Percentiles rank a stretch among this genome's conserved stretches.
These are phyloP conservation scores for Colletotrichum falcatum DNA, from an alignment of 2,329 filamentous ascomycete species.

Conservation along the genomic window DNA sequence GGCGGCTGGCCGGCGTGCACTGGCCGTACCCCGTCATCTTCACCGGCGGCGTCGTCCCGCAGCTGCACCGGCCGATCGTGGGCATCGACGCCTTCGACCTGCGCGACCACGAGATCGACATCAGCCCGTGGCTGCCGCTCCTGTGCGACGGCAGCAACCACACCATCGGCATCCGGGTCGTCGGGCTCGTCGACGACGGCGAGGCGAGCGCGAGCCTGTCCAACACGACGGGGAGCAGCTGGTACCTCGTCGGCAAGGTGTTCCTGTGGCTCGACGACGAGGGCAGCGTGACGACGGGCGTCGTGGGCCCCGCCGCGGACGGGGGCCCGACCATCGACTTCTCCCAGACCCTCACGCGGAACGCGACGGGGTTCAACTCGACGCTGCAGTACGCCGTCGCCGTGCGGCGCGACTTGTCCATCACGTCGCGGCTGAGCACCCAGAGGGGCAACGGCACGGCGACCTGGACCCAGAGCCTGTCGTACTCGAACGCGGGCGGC, in stretches of 20 bases:
- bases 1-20: slow-evolving; percentile 75
- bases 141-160: slow-evolving; percentile 75
- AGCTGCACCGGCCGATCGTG: slow-evolving; percentile 82
- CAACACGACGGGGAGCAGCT: slow-evolving; percentile 70
- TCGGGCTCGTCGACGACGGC: slow-evolving; percentile 71
- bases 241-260: slow-evolving; percentile 83
- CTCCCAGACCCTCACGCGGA: slow-evolving; percentile 59
- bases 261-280: slow-evolving; percentile 77
- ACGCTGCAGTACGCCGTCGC: slow-evolving; percentile 69
- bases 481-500: slow-evolving; percentile 65
- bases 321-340: slow-evolving; percentile 60
- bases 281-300: slow-evolving; percentile 64
- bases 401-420: slow-evolving; percentile 65
- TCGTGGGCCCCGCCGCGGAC: slow-evolving; percentile 47
- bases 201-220: slow-evolving; percentile 59
- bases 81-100: slow-evolving; percentile 85
- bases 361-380: slow-evolving; percentile 66
- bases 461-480: slow-evolving; percentile 68
- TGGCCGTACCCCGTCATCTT: slow-evolving; percentile 89
- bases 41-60: slow-evolving; percentile 82
- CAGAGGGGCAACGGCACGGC: slow-evolving; percentile 56
- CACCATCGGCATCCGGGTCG: slow-evolving; percentile 76
- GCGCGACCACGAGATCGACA: slow-evolving; percentile 83
- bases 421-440: slow-evolving; percentile 64
- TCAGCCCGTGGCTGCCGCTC: slow-evolving; percentile 79